Evolutionary conservation across 208 protist genomes (phyloP).

Genomic region (Porcisia hertigi): DNA sequence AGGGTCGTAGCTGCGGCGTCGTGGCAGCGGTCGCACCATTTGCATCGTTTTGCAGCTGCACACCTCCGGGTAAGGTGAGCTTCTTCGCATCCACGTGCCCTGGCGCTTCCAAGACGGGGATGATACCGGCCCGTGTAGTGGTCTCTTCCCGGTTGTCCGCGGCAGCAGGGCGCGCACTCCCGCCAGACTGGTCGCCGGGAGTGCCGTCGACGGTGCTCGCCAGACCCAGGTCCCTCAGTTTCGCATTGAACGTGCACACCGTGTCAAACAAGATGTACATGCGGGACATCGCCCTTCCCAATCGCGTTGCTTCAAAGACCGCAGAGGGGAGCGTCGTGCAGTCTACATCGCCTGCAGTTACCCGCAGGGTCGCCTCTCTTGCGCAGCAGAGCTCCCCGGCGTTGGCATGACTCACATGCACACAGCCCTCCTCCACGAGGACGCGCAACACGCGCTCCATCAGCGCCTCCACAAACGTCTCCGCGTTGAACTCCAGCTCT

Average conservation of each 20-base stretch:
- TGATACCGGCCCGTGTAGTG: background rate
- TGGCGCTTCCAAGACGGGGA: background rate
- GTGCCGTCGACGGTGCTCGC: background rate
- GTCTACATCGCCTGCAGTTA: background rate
- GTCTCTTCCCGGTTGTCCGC: background rate
- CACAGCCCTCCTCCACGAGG: slow-evolving; percentile 62
- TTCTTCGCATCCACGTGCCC: background rate
- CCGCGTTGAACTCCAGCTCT: slow-evolving; percentile 46
- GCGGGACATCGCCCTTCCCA: slow-evolving; percentile 58
- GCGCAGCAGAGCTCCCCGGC: background rate
- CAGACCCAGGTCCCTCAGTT: slow-evolving; percentile 2
- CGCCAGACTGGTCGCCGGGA: background rate
- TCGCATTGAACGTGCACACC: slow-evolving; percentile 62
- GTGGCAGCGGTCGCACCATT: background rate
- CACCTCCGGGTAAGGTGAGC: background rate
- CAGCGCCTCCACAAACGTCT: slow-evolving; percentile 59
- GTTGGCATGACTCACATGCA: slow-evolving; percentile 12
- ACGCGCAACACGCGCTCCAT: slow-evolving; percentile 68
- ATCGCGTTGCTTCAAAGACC: slow-evolving; percentile 24
- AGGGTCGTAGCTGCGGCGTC: background rate
- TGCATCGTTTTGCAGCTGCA: background rate
- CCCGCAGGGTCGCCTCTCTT: background rate
- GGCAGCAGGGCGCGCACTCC: background rate
- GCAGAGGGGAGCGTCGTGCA: slow-evolving; percentile 1
- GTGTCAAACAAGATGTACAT: slow-evolving; percentile 86